These are phyloP conservation scores for Stagonosporopsis cucurbitacearum DNA, from an alignment of 2,329 filamentous ascomycete genomes.

Conservation along the genomic window DNA sequence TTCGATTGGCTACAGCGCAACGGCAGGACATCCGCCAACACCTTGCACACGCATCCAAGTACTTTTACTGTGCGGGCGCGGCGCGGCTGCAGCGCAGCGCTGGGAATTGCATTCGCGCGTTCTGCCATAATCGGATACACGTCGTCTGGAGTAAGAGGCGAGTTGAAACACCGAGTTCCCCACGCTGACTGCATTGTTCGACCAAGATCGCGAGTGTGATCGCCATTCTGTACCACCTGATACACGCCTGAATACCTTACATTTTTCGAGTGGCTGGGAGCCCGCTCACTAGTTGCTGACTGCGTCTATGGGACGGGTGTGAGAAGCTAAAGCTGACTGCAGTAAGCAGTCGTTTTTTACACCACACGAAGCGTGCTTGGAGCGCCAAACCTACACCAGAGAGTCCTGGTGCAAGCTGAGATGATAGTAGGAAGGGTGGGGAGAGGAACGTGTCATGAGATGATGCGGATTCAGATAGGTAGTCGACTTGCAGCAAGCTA, in stretches of 20 bases:
- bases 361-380: neutral
- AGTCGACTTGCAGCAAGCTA: conserved; percentile 13
- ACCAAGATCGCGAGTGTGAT: conserved; percentile 20
- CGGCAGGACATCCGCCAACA: conserved; percentile 3
- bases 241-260: conserved; percentile 20
- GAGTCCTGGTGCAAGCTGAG: conserved; percentile 7
- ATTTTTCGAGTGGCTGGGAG: conserved; percentile 19
- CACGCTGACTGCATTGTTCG: conserved; percentile 21
- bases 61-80: too few relatives aligned
- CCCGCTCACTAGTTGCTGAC: conserved; percentile 44
- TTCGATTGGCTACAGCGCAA: neutral
- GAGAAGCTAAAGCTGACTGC: conserved; percentile 30
- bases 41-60: neutral
- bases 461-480: neutral
- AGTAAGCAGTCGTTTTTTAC: conserved; percentile 25
- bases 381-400: neutral
- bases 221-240: conserved; percentile 22
- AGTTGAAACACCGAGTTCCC: neutral
- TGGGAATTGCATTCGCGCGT: neutral
- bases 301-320: conserved; percentile 27
- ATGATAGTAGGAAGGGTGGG: neutral
- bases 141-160: neutral
- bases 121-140: neutral
- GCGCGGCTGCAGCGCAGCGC: neutral
- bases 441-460: neutral